Evolutionary conservation across 495 filamentous ascomycete species (phyloP), one percentile per base, ranked within the genome.

Genomic region (Ramalina peruviana): DNA sequence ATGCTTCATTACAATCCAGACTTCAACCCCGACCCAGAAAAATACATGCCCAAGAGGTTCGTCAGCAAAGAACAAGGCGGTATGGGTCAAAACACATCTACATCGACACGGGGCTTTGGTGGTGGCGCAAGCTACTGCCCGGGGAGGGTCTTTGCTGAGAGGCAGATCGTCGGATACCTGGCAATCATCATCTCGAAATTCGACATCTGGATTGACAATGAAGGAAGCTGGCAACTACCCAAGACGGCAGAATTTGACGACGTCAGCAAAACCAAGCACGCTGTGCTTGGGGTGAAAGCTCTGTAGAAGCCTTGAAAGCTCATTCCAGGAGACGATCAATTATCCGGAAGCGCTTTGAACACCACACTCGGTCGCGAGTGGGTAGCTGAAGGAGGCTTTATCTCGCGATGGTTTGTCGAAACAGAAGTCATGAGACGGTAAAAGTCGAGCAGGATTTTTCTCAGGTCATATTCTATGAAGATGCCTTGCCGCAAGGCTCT

Each of bases 161-260:
- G 45, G 27, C 45, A 48, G 45, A 48, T 48, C 16, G 45, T 48
- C 19, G 45, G 45, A 17, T 48, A 33, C n/a, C 10, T 48, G 15
- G 45, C 45, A 12, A n/a, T 36, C 6, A 7, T 48, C 7, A 20
- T 48, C 26, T 23, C 16, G 45, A 16, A 37, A 36, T 48, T 48
- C 30, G 45, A 48, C 26, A 27, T 48, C 11, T 16, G n/a, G 26
- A 13, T 48, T 9, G 45, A 16, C 3, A 23, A 36, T 37, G 43
- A 16, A 17, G 42, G 27, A n/a, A 37, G 26, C 12, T 48, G 23
- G 23, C n/a, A 30, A 6, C 17, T 48, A 4, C 45, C 45, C 21
- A n/a, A 36, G n/a, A 48, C 26, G n/a, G 23, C 45, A n/a, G 45
- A 48, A 37, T 37, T 48, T 23, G 45, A 16, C 20, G 27, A 37